Percentiles rank a stretch among this genome's conserved stretches.
phyloP scores from a whole-genome alignment of 148 eudicot genomes.

The Silene conica region DNA sequence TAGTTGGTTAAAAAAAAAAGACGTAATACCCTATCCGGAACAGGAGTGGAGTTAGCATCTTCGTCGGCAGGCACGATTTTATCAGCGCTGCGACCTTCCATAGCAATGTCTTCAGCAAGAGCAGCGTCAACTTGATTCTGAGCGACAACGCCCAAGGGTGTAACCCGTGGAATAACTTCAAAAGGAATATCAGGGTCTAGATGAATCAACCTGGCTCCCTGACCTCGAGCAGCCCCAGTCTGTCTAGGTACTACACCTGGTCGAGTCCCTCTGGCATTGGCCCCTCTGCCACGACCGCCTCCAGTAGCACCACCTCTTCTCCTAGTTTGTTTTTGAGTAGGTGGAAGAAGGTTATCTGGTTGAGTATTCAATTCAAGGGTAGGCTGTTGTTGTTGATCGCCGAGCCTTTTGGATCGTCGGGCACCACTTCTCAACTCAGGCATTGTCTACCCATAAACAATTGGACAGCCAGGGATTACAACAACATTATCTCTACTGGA shows the following conservation, averaged over 20 bases:
- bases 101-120: conserved; percentile 62
- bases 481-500: background rate
- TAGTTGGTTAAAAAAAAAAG: too few relatives aligned
- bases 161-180: conserved; percentile 54
- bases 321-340: conserved; percentile 66
- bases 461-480: conserved; percentile 38
- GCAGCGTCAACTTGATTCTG: conserved; percentile 55
- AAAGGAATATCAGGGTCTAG: conserved; percentile 74
- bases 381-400: conserved; percentile 83
- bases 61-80: conserved; percentile 71
- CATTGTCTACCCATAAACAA: conserved; percentile 92
- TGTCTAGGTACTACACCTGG: conserved; percentile 61
- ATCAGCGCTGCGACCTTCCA: conserved; percentile 83
- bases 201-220: conserved; percentile 74
- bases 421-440: conserved; percentile 99
- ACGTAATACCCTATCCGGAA: conserved; percentile 22
- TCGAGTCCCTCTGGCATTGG: conserved; percentile 61
- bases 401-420: conserved; percentile 88
- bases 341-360: conserved; percentile 49
- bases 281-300: conserved; percentile 77
- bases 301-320: conserved; percentile 63
- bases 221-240: conserved; percentile 74
- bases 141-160: conserved; percentile 48
- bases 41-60: conserved; percentile 69
- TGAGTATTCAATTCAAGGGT: conserved; percentile 61